Conservation (phyloP, 805 yeast species). For the Candida odintsovae region DNA sequence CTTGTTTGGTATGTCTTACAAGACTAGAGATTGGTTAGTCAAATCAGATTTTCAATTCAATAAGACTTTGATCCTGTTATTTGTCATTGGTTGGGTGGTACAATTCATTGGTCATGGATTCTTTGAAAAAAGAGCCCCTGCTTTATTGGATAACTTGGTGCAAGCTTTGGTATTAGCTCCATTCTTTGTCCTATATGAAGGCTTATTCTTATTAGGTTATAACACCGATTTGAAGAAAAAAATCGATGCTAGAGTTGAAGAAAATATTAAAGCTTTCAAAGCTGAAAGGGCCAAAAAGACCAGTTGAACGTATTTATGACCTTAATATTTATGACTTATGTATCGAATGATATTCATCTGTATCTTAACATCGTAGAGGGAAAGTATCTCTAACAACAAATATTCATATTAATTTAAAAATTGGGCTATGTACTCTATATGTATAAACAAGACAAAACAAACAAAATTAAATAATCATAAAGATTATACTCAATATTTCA, state of each 20-base stretch:
- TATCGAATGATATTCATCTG: no score
- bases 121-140: slow-evolving; percentile 81
- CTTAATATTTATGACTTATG: no score
- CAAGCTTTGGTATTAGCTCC: slow-evolving; percentile 93
- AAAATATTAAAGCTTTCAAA: slow-evolving; percentile 23
- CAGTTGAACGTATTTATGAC: background rate
- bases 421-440: background rate
- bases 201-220: slow-evolving; percentile 63
- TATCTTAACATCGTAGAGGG: no score
- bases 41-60: slow-evolving; percentile 14
- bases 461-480: background rate
- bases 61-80: slow-evolving; percentile 26
- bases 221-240: slow-evolving; percentile 37
- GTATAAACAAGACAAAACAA: background rate
- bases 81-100: slow-evolving; percentile 62
- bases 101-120: slow-evolving; percentile 88
- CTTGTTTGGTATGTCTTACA: slow-evolving; percentile 25
- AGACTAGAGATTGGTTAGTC: slow-evolving; percentile 21
- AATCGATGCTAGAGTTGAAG: slow-evolving; percentile 30
- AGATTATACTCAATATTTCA: no score
- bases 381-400: no score
- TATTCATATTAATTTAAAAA: no score
- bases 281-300: background rate
- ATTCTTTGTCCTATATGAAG: slow-evolving; percentile 76
- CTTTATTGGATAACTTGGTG: slow-evolving; percentile 70